phyloP scores from a whole-genome alignment of 2,329 filamentous ascomycete species.

The Penicillium sp. region DNA sequence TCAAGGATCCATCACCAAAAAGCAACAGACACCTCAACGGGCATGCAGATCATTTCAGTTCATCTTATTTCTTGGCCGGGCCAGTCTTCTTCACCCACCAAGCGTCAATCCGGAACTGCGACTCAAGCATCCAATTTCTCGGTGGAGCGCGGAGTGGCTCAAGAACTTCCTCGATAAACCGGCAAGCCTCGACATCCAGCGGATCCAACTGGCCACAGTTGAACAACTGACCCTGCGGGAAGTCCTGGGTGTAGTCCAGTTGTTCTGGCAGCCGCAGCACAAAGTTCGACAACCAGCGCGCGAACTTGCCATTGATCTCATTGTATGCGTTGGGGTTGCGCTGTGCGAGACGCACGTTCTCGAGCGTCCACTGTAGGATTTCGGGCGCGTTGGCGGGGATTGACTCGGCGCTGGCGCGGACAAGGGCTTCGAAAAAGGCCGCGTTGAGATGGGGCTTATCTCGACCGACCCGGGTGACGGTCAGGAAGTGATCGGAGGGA shows the following conservation, averaged over 20 bases:
- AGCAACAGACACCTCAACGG: background rate
- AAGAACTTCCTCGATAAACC: conserved; percentile 31
- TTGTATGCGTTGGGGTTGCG: conserved; percentile 1
- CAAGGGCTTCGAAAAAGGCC: conserved; percentile 33
- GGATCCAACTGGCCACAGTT: conserved; percentile 26
- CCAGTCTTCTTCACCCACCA: conserved; percentile 15
- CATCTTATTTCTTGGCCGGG: background rate
- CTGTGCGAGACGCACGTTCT: conserved; percentile 14
- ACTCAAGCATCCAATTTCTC: conserved; percentile 30
- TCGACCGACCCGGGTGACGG: conserved; percentile 29
- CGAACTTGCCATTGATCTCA: conserved; percentile 27
- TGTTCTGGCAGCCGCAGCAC: conserved; percentile 34
- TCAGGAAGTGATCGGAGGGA: conserved; percentile 37
- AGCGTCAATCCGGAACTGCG: conserved; percentile 11
- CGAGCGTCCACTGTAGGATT: conserved; percentile 40
- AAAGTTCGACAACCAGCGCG: conserved; percentile 39
- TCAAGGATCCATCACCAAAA: background rate
- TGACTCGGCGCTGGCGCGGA: conserved; percentile 43
- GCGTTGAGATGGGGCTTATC: conserved; percentile 22
- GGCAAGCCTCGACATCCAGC: conserved; percentile 18
- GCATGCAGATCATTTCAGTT: background rate
- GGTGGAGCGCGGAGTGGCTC: conserved; percentile 15
- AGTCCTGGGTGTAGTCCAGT: conserved; percentile 15
- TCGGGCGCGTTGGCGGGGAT: conserved; percentile 37
- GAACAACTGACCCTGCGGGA: conserved; percentile 29